Evolutionary conservation across 1,139 yeast genomes (phyloP).

Genomic region (Suhomyces choctaworum): DNA sequence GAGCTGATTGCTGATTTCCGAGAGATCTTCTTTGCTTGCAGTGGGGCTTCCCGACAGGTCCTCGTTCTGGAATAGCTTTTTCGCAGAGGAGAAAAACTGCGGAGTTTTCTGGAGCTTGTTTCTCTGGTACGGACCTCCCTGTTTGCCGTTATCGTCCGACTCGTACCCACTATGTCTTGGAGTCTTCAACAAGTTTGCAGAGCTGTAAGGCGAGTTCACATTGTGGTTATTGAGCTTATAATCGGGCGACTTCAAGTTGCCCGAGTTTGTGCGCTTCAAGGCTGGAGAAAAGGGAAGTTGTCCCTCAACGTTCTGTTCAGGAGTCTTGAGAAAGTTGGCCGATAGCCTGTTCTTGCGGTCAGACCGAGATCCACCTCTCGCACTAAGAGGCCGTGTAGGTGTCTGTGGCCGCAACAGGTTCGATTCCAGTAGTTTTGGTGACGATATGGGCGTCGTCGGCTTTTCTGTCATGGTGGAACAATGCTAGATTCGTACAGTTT

Average conservation of each 20-base stretch:
- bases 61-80: slow-evolving; percentile 31
- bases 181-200: slow-evolving; percentile 33
- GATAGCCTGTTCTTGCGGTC: slow-evolving; percentile 24
- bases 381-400: slow-evolving; percentile 27
- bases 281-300: slow-evolving; percentile 43
- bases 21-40: slow-evolving; percentile 32
- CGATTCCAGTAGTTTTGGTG: slow-evolving; percentile 23
- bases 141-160: slow-evolving; percentile 19
- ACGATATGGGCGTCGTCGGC: slow-evolving; percentile 39
- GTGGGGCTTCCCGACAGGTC: slow-evolving; percentile 16
- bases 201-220: slow-evolving; percentile 32
- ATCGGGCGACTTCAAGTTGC: slow-evolving; percentile 35
- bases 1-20: slow-evolving; percentile 42
- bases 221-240: slow-evolving; percentile 27
- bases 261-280: slow-evolving; percentile 36
- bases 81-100: slow-evolving; percentile 45
- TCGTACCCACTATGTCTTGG: slow-evolving; percentile 37
- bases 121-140: slow-evolving; percentile 1
- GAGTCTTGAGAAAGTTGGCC: slow-evolving; percentile 32
- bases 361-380: slow-evolving; percentile 5
- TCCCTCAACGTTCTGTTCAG: slow-evolving; percentile 26
- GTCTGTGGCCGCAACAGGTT: slow-evolving; percentile 27
- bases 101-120: slow-evolving; percentile 41
- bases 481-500: no score
- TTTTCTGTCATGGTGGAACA: slow-evolving; percentile 23